Evolutionary conservation across 2,329 filamentous ascomycete species (phyloP).

Genomic region (Pseudofabraea citricarpa): DNA sequence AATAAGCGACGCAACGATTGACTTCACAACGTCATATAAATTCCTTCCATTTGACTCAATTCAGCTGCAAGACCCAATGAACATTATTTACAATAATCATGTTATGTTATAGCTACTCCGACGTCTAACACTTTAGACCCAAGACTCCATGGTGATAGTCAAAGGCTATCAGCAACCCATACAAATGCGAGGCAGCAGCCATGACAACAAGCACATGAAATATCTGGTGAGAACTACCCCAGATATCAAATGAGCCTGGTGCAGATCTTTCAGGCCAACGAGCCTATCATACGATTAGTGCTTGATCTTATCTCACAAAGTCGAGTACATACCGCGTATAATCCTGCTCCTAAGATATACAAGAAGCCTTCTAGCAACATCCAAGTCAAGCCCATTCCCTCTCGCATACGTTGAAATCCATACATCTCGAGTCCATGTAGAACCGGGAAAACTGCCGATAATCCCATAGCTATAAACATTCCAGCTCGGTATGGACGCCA

Average conservation of each 20-base stretch:
- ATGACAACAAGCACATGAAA: slow-evolving; percentile 88
- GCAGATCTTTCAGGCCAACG: slow-evolving; percentile 77
- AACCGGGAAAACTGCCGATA: slow-evolving; percentile 79
- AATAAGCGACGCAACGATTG: no score
- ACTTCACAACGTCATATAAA: no score
- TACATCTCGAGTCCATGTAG: slow-evolving; percentile 68
- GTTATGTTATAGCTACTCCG: no score
- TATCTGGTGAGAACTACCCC: slow-evolving; percentile 91
- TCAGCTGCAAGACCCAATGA: no score
- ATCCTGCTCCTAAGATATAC: slow-evolving; percentile 78
- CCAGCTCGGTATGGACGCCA: slow-evolving; percentile 81
- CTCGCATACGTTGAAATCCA: slow-evolving; percentile 60
- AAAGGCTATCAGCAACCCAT: slow-evolving; percentile 78
- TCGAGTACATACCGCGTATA: slow-evolving; percentile 76
- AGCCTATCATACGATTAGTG: no score
- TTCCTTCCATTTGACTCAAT: no score
- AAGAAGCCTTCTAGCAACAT: slow-evolving; percentile 73
- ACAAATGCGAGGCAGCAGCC: slow-evolving; percentile 77
- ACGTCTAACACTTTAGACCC: slow-evolving; percentile 18
- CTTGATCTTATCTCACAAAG: no score
- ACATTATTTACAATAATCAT: no score
- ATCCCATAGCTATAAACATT: slow-evolving; percentile 86
- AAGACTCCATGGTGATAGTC: slow-evolving; percentile 67
- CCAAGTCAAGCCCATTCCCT: slow-evolving; percentile 77
- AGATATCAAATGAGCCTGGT: slow-evolving; percentile 81